Evolutionary conservation across 2,329 filamentous ascomycete species (phyloP).

Genomic region (Sarocladium kiliense): DNA sequence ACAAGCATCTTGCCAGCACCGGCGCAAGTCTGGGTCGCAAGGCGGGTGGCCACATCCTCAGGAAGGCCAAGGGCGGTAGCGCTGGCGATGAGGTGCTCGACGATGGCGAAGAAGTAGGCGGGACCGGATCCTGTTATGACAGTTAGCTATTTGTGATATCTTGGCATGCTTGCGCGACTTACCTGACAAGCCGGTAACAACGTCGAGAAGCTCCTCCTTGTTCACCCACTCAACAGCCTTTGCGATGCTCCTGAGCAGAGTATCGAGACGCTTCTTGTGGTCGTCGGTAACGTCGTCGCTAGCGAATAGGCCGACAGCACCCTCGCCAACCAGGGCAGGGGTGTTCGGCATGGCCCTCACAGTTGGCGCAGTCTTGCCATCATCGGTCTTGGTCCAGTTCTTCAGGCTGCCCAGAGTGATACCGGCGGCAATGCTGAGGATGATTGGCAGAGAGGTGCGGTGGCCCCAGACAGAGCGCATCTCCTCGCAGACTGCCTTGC

Average conservation of each 20-base stretch:
- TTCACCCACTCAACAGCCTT: constrained; percentile 45
- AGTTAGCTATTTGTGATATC: neutral
- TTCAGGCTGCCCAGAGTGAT: constrained; percentile 39
- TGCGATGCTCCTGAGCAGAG: constrained; percentile 40
- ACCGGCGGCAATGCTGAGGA: constrained; percentile 45
- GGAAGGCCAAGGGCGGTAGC: constrained; percentile 39
- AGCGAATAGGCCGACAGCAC: constrained; percentile 42
- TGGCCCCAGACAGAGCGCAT: constrained; percentile 33
- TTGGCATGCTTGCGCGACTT: constrained; percentile 13
- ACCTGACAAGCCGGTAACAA: constrained; percentile 46
- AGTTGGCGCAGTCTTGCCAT: constrained; percentile 34
- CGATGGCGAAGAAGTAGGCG: constrained; percentile 49
- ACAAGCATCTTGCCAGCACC: constrained; percentile 48
- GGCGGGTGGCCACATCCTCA: constrained; percentile 41
- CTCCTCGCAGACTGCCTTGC: constrained; percentile 41
- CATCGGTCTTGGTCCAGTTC: constrained; percentile 33
- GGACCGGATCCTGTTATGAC: constrained; percentile 38
- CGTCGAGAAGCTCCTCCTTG: constrained; percentile 42
- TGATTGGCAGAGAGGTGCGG: constrained; percentile 31
- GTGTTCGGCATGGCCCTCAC: constrained; percentile 51
- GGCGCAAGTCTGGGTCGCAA: constrained; percentile 45
- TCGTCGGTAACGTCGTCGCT: constrained; percentile 33
- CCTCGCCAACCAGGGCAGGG: constrained; percentile 44
- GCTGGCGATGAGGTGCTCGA: constrained; percentile 43
- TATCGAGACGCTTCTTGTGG: constrained; percentile 36